Evolutionary conservation across 116 monocot genomes (phyloP).

Genomic region (Iris pallida): DNA sequence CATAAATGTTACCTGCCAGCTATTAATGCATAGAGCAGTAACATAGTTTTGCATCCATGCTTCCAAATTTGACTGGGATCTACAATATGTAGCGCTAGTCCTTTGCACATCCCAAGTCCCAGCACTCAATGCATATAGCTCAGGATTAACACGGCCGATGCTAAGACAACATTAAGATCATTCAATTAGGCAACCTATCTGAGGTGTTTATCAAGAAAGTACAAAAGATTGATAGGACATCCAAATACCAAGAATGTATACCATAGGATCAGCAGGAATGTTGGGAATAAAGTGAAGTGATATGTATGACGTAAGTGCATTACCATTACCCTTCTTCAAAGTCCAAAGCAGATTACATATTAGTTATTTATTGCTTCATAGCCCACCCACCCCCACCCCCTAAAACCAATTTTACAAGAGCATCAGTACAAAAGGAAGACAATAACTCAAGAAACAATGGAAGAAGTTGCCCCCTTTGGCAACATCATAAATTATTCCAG

Average conservation of each 20-base stretch:
- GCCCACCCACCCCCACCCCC: too few species aligned
- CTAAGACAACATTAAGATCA: conserved; percentile 23
- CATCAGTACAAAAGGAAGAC: too few species aligned
- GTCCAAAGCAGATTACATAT: too few species aligned
- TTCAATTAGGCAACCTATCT: background rate
- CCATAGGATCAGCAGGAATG: background rate
- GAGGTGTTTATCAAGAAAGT: background rate
- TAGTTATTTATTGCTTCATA: too few species aligned
- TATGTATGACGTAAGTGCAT: too few species aligned
- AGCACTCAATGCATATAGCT: conserved; percentile 80
- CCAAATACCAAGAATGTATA: background rate
- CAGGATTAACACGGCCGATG: conserved; percentile 83
- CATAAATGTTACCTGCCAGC: conserved; percentile 70
- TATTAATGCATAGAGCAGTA: conserved; percentile 72
- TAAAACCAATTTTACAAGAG: too few species aligned
- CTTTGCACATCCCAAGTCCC: conserved; percentile 54
- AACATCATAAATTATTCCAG: too few species aligned
- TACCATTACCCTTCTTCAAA: too few species aligned
- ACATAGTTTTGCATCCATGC: conserved; percentile 79
- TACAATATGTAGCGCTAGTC: conserved; percentile 9
- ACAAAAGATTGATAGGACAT: background rate
- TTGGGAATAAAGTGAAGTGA: too few species aligned
- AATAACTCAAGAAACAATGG: too few species aligned
- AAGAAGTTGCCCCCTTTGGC: too few species aligned
- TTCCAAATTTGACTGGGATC: conserved; percentile 38